Evolutionary conservation across 352 stramenopile genomes (phyloP).

Genomic region (Phytophthora crassamura): DNA sequence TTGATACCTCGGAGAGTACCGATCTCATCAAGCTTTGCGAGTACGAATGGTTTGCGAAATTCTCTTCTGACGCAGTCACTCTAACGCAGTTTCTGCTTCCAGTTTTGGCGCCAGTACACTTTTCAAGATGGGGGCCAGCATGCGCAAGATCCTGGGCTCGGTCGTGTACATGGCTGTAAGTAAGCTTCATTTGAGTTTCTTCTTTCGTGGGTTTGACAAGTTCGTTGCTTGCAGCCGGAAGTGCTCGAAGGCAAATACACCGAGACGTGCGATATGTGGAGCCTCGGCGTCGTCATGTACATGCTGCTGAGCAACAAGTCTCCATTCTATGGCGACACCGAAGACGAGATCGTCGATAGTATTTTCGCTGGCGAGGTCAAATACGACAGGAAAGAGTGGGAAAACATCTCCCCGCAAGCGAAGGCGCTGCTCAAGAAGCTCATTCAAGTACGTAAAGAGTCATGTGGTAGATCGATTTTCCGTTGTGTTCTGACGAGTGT

Average conservation of each 20-base stretch:
- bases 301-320: constrained; percentile 85
- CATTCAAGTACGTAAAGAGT: constrained; percentile 54
- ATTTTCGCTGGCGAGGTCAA: constrained; percentile 73
- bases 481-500: not conserved
- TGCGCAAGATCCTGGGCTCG: constrained; percentile 81
- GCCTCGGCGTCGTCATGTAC: constrained; percentile 86
- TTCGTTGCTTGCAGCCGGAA: constrained; percentile 46
- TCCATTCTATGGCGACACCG: constrained; percentile 70
- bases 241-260: constrained; percentile 79
- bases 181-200: not conserved
- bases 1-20: constrained; percentile 57
- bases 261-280: constrained; percentile 83
- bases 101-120: constrained; percentile 84
- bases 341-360: constrained; percentile 78
- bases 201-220: no score
- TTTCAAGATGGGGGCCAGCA: constrained; percentile 78
- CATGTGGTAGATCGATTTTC: not conserved
- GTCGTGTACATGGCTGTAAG: constrained; percentile 87
- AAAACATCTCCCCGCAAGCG: constrained; percentile 62
- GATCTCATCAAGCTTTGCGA: constrained; percentile 84
- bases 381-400: constrained; percentile 63
- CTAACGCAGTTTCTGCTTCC: constrained; percentile 49
- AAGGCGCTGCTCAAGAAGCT: constrained; percentile 80
- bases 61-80: constrained; percentile 42
- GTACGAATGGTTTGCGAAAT: constrained; percentile 36